Base-by-base conservation (phyloP, 1,139 yeast genomes). In the Geotrichum aggregatum region DNA sequence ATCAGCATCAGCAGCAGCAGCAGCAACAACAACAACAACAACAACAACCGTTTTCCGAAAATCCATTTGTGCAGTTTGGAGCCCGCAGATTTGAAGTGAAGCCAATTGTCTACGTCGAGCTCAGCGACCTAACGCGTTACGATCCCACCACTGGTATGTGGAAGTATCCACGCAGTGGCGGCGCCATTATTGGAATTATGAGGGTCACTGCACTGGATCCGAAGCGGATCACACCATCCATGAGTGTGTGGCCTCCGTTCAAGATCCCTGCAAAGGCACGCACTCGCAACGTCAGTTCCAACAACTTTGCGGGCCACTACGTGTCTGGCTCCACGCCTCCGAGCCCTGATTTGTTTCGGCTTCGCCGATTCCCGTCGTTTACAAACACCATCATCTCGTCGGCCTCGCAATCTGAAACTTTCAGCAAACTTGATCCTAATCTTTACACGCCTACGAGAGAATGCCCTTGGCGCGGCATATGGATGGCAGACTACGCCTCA, bases 191-290 rank as follows among this genome's bases (percentile, higher is more conserved):
- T 21, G 54, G 58, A 2, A 33, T 61, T 6, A 47, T 56, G 52
- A 54, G 63, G 40, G 63, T 56, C 1, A 47, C 52, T 6, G 54
- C 64, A 1, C 28, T 60, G 16, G 34, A 34, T 2, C 52, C 55
- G 11, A 52, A 54, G n/a, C 52, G 61, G n/a, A 45, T 58, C 6
- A 54, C 55, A 24, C 59, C 54, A 8, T 52, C 58, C 2, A 61
- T 59, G 64, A 55, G 56, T 24, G 50, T 62, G 6, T 62, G 66
- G 66, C 66, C 66, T 2, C 64, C 65, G 13, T 47, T 46, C 11
- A 55, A 42, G 6, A 40, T 62, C 10, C 63, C 64, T 6, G 55
- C 60, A 3, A 26, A n/a, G 7, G 58, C 57, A 30, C 56, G 66
- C 21, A 50, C 62, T 10, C 54, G 62, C 16, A 61, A 60, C 41